phyloP scores from a whole-genome alignment of 2,329 filamentous ascomycete species.

The Fonsecaea erecta region DNA sequence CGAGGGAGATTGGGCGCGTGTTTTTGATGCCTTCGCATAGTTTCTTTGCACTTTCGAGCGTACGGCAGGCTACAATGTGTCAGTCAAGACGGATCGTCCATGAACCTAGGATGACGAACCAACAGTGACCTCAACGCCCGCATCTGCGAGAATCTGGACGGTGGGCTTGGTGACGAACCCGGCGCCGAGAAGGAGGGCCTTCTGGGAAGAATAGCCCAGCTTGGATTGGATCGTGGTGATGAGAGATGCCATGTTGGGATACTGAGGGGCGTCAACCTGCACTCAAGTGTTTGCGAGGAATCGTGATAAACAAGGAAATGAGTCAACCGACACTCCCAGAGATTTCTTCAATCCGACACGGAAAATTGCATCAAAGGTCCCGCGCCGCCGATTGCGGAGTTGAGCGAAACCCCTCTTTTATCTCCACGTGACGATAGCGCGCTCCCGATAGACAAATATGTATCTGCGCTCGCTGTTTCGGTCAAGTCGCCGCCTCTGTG shows the following conservation, averaged over 20 bases:
- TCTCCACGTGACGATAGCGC: slow-evolving; percentile 12
- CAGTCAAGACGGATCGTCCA: slow-evolving; percentile 4
- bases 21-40: slow-evolving; percentile 74
- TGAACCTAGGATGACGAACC: slow-evolving; percentile 51
- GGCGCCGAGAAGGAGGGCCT: slow-evolving; percentile 37
- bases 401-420: slow-evolving; percentile 13
- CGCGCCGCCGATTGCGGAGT: slow-evolving; percentile 22
- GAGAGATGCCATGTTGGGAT: slow-evolving; percentile 27
- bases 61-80: slow-evolving; percentile 71
- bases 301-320: slow-evolving; percentile 16
- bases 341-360: slow-evolving; percentile 11
- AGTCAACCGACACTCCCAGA: slow-evolving; percentile 13
- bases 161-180: slow-evolving; percentile 64
- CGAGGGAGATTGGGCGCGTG: slow-evolving; percentile 77
- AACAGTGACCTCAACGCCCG: slow-evolving; percentile 68
- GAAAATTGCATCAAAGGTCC: slow-evolving; percentile 23
- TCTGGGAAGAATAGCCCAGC: slow-evolving; percentile 30
- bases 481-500: neutral
- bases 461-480: neutral
- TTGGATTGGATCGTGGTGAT: slow-evolving; percentile 32
- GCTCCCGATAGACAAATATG: no score
- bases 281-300: neutral
- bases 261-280: neutral
- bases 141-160: slow-evolving; percentile 65
- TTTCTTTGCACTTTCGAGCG: slow-evolving; percentile 74